Conservation (phyloP, 2,329 filamentous ascomycete genomes). For the Aspergillus ibericus region DNA sequence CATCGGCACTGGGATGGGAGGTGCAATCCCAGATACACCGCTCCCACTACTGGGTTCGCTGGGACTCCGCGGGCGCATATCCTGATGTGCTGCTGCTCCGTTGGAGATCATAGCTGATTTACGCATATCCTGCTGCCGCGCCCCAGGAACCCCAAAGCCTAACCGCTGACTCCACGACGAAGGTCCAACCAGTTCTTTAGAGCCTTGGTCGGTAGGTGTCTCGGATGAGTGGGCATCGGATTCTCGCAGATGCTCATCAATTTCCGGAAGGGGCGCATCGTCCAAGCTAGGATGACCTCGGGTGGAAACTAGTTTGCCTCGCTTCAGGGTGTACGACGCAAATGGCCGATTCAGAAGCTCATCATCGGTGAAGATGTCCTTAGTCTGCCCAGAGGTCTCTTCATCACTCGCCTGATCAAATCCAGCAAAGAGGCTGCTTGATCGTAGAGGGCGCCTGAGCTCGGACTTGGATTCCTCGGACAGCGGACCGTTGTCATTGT, state of each 20-base stretch:
- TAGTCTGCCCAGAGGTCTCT: conserved; percentile 26
- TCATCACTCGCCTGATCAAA: conserved; percentile 69
- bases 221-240: conserved; percentile 30
- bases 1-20: conserved; percentile 89
- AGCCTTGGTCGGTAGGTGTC: conserved; percentile 4
- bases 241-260: conserved; percentile 39
- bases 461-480: conserved; percentile 59
- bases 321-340: conserved; percentile 43
- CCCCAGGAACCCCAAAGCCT: conserved; percentile 35
- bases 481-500: conserved; percentile 77
- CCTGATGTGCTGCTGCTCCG: conserved; percentile 69
- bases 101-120: conserved; percentile 78
- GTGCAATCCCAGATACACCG: conserved; percentile 45
- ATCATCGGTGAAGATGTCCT: conserved; percentile 45
- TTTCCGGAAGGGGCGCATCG: conserved; percentile 35
- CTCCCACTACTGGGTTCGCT: conserved; percentile 46
- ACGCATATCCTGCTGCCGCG: conserved; percentile 65
- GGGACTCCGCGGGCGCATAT: conserved; percentile 56
- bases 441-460: conserved; percentile 68
- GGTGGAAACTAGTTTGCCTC: conserved; percentile 44
- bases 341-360: conserved; percentile 48
- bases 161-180: conserved; percentile 34
- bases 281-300: conserved; percentile 33
- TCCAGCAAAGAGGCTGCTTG: conserved; percentile 83
- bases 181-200: conserved; percentile 13